Percentiles rank a stretch among this genome's conserved stretches.
phyloP scores from a whole-genome alignment of 148 eudicot genomes.

The Bassia scoparia region DNA sequence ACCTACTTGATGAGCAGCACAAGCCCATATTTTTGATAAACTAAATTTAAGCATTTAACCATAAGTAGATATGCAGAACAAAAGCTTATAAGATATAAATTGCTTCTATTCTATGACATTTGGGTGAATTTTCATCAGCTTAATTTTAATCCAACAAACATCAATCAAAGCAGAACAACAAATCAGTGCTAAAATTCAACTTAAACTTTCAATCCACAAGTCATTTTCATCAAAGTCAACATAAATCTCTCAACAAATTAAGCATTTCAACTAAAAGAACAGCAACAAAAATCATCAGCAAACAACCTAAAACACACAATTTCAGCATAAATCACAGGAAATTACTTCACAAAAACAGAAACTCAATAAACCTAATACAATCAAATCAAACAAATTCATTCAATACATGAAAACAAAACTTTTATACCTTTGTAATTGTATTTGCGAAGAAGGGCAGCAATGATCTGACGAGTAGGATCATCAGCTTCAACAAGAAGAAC shows the following conservation, averaged over 20 bases:
- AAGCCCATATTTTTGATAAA: background rate
- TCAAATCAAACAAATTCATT: background rate
- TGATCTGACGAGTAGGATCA: conserved; percentile 58
- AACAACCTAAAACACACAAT: background rate
- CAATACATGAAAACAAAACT: background rate
- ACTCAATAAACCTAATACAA: background rate
- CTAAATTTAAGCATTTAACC: too few relatives aligned
- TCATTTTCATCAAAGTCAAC: background rate
- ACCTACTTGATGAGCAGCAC: background rate
- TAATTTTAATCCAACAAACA: background rate
- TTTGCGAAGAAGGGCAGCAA: conserved; percentile 51
- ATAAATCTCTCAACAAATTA: background rate
- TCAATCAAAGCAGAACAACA: background rate
- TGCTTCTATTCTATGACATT: background rate
- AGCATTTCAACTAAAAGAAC: background rate
- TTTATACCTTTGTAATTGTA: conserved; percentile 51
- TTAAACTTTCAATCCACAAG: background rate
- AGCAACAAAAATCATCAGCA: background rate
- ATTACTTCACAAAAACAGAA: background rate
- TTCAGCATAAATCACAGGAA: background rate
- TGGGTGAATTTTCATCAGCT: conserved; percentile 4
- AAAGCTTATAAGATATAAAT: background rate
- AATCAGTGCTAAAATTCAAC: background rate
- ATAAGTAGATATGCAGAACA: too few relatives aligned
- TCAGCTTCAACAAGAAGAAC: conserved; percentile 65